Evolutionary conservation across 2,329 filamentous ascomycete species (phyloP).

Genomic region (Setomelanomma holmii): DNA sequence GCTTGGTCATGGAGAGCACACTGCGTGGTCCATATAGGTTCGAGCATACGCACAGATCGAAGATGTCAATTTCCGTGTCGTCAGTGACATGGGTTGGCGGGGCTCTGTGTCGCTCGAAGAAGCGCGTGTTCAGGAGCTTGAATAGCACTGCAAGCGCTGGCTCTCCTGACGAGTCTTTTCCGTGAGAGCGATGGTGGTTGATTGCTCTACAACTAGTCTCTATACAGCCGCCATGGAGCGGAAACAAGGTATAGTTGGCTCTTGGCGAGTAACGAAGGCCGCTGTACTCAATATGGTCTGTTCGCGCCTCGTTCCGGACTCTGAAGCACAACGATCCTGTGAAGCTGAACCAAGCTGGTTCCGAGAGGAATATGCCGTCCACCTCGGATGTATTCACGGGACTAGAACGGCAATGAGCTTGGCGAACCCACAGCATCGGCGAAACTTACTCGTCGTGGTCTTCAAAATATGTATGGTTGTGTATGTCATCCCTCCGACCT

Average conservation of each 20-base stretch:
- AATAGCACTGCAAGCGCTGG: slow-evolving; percentile 16
- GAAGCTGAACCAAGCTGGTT: slow-evolving; percentile 17
- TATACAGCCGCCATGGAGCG: slow-evolving; percentile 34
- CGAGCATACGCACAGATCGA: slow-evolving; percentile 17
- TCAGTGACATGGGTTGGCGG: neutral
- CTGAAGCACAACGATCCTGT: slow-evolving; percentile 21
- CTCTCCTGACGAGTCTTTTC: neutral
- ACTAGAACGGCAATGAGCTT: slow-evolving; percentile 1
- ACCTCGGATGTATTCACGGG: slow-evolving; percentile 14
- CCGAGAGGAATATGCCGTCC: slow-evolving; percentile 26
- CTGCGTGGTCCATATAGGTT: slow-evolving; percentile 24
- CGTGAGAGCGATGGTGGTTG: slow-evolving; percentile 5
- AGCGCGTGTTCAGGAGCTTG: slow-evolving; percentile 19
- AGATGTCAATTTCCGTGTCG: slow-evolving; percentile 22
- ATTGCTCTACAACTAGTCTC: slow-evolving; percentile 26
- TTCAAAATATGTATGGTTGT: slow-evolving; percentile 3
- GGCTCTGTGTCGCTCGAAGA: neutral
- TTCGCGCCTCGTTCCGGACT: slow-evolving; percentile 16
- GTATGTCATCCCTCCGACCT: slow-evolving; percentile 16
- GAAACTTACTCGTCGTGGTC: neutral
- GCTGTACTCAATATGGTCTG: slow-evolving; percentile 20
- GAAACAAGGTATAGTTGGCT: slow-evolving; percentile 24
- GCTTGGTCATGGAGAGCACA: slow-evolving; percentile 21
- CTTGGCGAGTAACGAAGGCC: slow-evolving; percentile 14
- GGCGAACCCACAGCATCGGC: neutral